Percentiles rank a stretch among this genome's conserved stretches.
Evolutionary conservation across 202 grass and related monocot genomes (phyloP).

Genomic region (Setaria viridis): DNA sequence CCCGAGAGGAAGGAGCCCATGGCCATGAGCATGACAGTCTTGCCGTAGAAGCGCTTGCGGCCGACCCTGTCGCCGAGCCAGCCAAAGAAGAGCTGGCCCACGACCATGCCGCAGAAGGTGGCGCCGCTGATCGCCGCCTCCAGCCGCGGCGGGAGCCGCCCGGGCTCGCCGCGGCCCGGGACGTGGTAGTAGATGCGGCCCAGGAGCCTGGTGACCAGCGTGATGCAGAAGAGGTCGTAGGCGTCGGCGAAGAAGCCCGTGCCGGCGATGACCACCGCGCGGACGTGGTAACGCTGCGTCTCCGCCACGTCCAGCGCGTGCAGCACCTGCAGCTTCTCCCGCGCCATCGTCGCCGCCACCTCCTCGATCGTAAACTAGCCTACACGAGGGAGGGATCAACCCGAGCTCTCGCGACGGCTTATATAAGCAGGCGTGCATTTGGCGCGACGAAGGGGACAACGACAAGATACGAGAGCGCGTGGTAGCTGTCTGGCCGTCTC

Average conservation of each 20-base stretch:
- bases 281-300: constrained; percentile 72
- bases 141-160: constrained; percentile 39
- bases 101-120: constrained; percentile 56
- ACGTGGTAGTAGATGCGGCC: constrained; percentile 64
- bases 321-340: constrained; percentile 59
- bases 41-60: constrained; percentile 67
- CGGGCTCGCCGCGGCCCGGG: not conserved
- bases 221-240: constrained; percentile 68
- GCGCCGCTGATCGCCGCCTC: constrained; percentile 54
- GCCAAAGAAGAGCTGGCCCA: constrained; percentile 74
- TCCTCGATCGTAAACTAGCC: not conserved
- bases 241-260: constrained; percentile 74
- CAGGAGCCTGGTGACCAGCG: constrained; percentile 74
- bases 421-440: not conserved
- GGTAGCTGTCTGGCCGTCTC: not conserved
- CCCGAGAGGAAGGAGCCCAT: constrained; percentile 54
- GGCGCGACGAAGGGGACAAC: constrained; percentile 9
- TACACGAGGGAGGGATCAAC: not conserved
- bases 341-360: constrained; percentile 21
- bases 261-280: constrained; percentile 58
- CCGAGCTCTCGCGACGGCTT: not conserved
- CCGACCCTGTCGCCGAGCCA: constrained; percentile 80
- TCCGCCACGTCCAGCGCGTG: constrained; percentile 58
- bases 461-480: constrained; percentile 35
- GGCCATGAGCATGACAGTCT: constrained; percentile 65